A percentile compares a stretch with the other conserved stretches of the same genome.
Conservation (phyloP, 768 basidiomycete species). For the Nidularia pulvinata region DNA sequence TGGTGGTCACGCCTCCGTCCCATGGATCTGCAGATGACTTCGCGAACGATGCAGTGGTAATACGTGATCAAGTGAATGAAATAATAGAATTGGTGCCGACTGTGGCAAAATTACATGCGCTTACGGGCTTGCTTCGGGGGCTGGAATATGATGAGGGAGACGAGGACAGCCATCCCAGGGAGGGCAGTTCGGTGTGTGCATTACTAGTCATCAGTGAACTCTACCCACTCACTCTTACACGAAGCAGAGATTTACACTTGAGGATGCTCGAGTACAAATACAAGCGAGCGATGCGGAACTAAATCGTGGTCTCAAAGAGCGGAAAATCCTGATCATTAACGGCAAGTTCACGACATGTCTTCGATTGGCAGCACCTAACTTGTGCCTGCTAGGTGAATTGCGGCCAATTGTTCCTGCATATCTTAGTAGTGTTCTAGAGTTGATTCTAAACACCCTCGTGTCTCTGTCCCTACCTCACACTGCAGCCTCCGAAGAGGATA, state of each 20-base stretch:
- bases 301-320: conserved; percentile 57
- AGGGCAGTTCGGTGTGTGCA: conserved; percentile 5
- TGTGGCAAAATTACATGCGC: conserved; percentile 76
- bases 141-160: conserved; percentile 73
- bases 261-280: conserved; percentile 59
- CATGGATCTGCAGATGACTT: conserved; percentile 23
- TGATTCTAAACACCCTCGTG: conserved; percentile 75
- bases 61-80: conserved; percentile 82
- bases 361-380: background rate
- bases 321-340: conserved; percentile 71
- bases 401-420: conserved; percentile 70
- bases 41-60: conserved; percentile 50
- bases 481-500: conserved; percentile 54
- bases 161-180: conserved; percentile 21
- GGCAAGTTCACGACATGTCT: conserved; percentile 34
- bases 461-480: conserved; percentile 54
- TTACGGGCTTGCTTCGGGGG: conserved; percentile 60
- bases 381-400: conserved; percentile 54
- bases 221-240: no score
- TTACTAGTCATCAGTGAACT: no score
- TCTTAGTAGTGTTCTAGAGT: conserved; percentile 70
- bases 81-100: conserved; percentile 79
- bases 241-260: conserved; percentile 46
- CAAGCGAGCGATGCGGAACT: conserved; percentile 88
- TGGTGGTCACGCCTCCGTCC: conserved; percentile 62